Base-by-base conservation (phyloP, 2,329 filamentous ascomycete species). In the Colletotrichum sp. region DNA sequence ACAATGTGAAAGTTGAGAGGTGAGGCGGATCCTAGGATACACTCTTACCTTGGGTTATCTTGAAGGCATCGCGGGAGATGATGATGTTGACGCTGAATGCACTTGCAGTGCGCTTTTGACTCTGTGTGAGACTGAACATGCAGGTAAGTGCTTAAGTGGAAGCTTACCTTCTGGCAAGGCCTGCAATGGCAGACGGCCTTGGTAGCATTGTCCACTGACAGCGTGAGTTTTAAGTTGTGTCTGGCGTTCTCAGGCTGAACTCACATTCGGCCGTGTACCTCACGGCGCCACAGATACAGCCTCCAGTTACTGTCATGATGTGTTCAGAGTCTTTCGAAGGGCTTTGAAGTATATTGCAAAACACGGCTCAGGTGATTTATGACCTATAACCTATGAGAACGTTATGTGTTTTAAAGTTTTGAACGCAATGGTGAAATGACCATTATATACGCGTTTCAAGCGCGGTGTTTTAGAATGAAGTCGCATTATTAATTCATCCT, bases 1-100 rank as follows among this genome's bases (percentile, higher is more conserved):
- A 3, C 1, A 43, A 3, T 18, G 18, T 10, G 16, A 43, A 43
- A 16, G 0, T 1, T 13, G 43, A 0, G 10, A 48, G 43, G 1
- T 0, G 9, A 43, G 38, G 9, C 9, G 38, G 9, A n/a, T n/a
- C 9, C 18, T 43, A 18, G 38, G 38, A 6, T 5, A 43, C 38
- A 43, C 38, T n/a, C 38, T 64, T 57, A 58, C 55, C 55, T 18
- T 21, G 55, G n/a, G 13, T 58, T 26, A 58, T 28, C n/a, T 28
- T 58, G 24, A 58, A 58, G 55, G 55, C 55, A 2, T 2, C 2
- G 15, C 24, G 55, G 55, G 26, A 15, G 55, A 58, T 28, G 55
- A 58, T 58, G 26, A 58, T 3, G 55, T 58, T 58, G 24, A 58
- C 55, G 15, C 55, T 28, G 55, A 58, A 58, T 15, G 55, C 55